Percentiles rank a stretch among this genome's conserved stretches.
phyloP scores from a whole-genome alignment of 1,284 basidiomycete species.

The Leccinum huronense region DNA sequence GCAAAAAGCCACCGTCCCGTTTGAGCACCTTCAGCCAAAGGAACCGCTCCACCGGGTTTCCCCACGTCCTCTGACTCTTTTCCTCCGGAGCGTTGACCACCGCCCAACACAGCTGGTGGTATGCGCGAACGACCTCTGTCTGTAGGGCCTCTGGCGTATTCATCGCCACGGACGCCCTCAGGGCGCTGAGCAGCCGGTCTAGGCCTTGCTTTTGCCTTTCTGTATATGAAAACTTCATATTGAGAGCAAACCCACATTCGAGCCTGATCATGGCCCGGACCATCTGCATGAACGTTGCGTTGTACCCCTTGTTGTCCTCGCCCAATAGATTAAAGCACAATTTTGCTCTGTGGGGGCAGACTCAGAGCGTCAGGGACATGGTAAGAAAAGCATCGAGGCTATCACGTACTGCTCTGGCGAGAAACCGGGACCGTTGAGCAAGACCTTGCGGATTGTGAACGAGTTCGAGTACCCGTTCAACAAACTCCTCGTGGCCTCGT shows the following conservation, averaged over 20 bases:
- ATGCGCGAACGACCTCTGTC: not conserved
- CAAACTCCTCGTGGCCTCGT: not conserved
- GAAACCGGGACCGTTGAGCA: conserved; percentile 7
- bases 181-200: not conserved
- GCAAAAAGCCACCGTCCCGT: conserved; percentile 9
- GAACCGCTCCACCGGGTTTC: not conserved
- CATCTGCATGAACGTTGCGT: conserved; percentile 8
- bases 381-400: not conserved
- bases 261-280: conserved; percentile 9
- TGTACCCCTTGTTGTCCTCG: conserved; percentile 2
- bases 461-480: not conserved
- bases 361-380: not conserved
- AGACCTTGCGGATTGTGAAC: conserved; percentile 9
- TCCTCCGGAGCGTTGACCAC: not conserved
- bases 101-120: conserved; percentile 15
- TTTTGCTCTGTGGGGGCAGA: not conserved
- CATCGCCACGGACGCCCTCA: not conserved
- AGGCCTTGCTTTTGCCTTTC: not conserved
- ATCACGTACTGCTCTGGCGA: conserved; percentile 8
- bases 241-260: conserved; percentile 2
- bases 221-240: not conserved
- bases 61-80: conserved; percentile 1
- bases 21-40: conserved; percentile 16
- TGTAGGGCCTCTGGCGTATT: not conserved
- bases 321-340: not conserved